A percentile compares a stretch with the other conserved stretches of the same genome.
These are phyloP conservation scores for Andrographis paniculata DNA, from an alignment of 305 asterid species.

Conservation along the genomic window DNA sequence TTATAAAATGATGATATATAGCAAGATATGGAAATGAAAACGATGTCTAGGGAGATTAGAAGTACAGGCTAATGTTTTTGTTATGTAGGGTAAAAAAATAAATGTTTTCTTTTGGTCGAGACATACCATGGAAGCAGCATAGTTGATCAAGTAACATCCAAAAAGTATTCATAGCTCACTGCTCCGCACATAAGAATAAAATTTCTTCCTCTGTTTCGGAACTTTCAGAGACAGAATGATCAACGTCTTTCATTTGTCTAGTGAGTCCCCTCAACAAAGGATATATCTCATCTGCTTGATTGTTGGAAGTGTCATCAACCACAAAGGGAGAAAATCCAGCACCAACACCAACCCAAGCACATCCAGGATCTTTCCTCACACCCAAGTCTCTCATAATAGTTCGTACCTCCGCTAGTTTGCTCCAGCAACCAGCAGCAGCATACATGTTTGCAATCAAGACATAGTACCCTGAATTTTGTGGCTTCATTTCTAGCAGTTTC, in stretches of 20 bases:
- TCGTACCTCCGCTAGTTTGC: conserved; percentile 58
- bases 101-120: no score
- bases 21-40: no score
- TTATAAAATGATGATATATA: no score
- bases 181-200: not conserved
- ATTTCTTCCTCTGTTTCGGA: conserved; percentile 30
- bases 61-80: no score
- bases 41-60: no score
- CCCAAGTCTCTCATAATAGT: conserved; percentile 64
- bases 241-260: conserved; percentile 52
- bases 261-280: conserved; percentile 36
- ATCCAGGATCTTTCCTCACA: conserved; percentile 77
- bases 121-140: no score
- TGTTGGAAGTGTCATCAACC: conserved; percentile 51
- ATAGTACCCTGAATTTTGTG: conserved; percentile 58
- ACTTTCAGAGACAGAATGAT: conserved; percentile 25
- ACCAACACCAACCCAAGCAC: conserved; percentile 73
- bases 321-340: conserved; percentile 52
- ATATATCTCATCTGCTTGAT: conserved; percentile 37
- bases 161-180: no score
- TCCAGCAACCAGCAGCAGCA: conserved; percentile 75
- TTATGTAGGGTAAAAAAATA: no score
- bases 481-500: conserved; percentile 56
- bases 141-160: no score
- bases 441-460: conserved; percentile 83